phyloP scores from a whole-genome alignment of 495 filamentous ascomycete genomes.

The Emericellopsis terricola region DNA sequence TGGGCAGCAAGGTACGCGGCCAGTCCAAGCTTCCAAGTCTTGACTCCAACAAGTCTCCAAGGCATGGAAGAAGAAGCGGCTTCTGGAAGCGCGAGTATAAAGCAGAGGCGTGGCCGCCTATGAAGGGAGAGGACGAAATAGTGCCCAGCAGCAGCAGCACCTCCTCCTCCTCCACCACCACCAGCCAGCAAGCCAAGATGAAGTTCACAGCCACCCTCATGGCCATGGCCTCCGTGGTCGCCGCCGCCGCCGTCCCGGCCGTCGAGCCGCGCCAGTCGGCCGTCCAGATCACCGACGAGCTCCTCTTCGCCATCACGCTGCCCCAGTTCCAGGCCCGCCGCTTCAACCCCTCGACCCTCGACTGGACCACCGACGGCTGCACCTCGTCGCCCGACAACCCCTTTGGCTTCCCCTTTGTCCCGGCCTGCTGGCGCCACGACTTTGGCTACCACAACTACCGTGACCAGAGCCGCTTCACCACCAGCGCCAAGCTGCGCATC shows the following conservation, averaged over 20 bases:
- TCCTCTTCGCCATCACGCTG: constrained; percentile 15
- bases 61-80: constrained; percentile 44
- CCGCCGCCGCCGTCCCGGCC: not conserved
- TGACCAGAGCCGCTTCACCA: constrained; percentile 20
- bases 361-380: constrained; percentile 27
- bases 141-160: too few relatives aligned
- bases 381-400: constrained; percentile 23
- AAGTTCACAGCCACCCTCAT: not conserved
- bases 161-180: too few relatives aligned
- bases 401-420: constrained; percentile 23
- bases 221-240: not conserved
- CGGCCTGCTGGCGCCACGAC: constrained; percentile 27
- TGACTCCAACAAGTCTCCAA: too few relatives aligned
- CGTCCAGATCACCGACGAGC: constrained; percentile 13
- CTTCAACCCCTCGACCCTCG: constrained; percentile 14
- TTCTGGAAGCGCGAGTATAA: too few relatives aligned
- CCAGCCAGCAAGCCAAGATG: too few relatives aligned
- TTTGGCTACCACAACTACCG: constrained; percentile 31
- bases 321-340: constrained; percentile 12
- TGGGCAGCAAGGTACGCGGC: too few relatives aligned
- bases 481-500: constrained; percentile 12
- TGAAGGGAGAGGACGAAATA: too few relatives aligned
- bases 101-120: too few relatives aligned
- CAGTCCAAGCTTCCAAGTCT: too few relatives aligned
- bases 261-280: not conserved